Evolutionary conservation across 139 green algal genomes (phyloP), one percentile per base, ranked within the genome.

Genomic region (Yamagishiella unicocca): DNA sequence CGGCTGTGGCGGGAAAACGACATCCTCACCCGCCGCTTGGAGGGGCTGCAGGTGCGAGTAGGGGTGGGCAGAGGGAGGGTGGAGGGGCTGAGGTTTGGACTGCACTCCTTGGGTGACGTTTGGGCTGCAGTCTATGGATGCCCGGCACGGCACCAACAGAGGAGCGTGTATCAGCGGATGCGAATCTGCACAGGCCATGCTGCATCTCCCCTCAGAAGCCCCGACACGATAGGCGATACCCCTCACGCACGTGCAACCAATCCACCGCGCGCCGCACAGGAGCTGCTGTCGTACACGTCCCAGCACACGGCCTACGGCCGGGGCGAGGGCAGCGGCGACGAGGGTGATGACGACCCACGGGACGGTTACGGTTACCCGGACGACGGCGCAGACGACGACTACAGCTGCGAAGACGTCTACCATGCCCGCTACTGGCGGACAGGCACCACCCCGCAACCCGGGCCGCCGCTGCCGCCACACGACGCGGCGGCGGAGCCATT

Each of bases 1-100:
- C 72, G 79, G n/a, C 72, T 90, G 70, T 54, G 46, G 25, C 79
- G 54, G 35, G 87, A 90, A 54, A 88, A 88, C 43, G 62, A 88
- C 53, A 22, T 50, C 42, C 38, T 88, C 50, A 55, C 4, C 1
- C 62, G 82, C 8, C 38, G 43, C 40, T n/a, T 83, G 38, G 45
- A 77, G 54, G 58, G 55, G 21, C 61, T 90, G 64, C 64, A 77
- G 50, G 53, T 89, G 75, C 19, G 46, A 35, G 40, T 9, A 27
- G 53, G 37, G 40, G 4, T 25, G 37, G 21, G 43, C 19, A 33
- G 1, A 31, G 27, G 24, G 17, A 45, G n/a, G n/a, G 4, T 8
- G 8, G 8, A 17, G 21, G 29, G 9, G 8, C 12, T 9, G 58
- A 55, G 25, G 55, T 40, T 37, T 38, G 58, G n/a, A 2, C 4